Percentiles rank a stretch among this genome's conserved stretches.
These are phyloP conservation scores for Mortierella antarctica DNA, from an alignment of 192 early-diverging fungal genomes.

Conservation along the genomic window DNA sequence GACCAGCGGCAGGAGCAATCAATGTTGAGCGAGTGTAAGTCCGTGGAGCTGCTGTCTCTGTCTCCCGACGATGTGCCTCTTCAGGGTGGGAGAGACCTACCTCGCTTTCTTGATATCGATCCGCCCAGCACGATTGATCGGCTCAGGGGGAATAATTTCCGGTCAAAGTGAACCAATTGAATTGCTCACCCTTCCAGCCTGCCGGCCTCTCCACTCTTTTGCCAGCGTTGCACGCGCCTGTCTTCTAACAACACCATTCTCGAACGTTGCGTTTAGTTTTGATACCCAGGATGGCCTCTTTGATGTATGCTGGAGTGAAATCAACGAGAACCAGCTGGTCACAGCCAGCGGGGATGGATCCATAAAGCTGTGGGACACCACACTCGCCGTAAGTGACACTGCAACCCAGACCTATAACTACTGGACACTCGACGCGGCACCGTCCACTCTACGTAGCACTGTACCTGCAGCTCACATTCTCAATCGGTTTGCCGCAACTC, in stretches of 20 bases:
- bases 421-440: too few relatives aligned
- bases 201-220: not conserved
- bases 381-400: constrained; percentile 72
- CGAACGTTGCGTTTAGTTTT: constrained; percentile 64
- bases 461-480: not conserved
- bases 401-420: not conserved
- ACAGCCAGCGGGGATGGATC: constrained; percentile 95
- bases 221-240: too few relatives aligned
- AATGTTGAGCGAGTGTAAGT: constrained; percentile 74
- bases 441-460: not conserved
- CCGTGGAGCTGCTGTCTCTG: not conserved
- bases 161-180: constrained; percentile 43
- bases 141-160: constrained; percentile 45
- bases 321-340: constrained; percentile 94
- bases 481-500: not conserved
- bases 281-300: constrained; percentile 98
- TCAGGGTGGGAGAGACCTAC: not conserved
- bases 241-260: not conserved
- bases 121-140: constrained; percentile 7
- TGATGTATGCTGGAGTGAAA: constrained; percentile 95
- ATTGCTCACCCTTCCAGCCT: not conserved
- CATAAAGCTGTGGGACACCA: constrained; percentile 94
- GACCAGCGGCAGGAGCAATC: constrained; percentile 54
- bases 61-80: not conserved
- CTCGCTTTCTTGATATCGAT: constrained; percentile 6